Percentiles rank a stretch among this genome's conserved stretches.
Evolutionary conservation across 176 grass and related monocot genomes (phyloP).

Genomic region (Oryza glaberrima): DNA sequence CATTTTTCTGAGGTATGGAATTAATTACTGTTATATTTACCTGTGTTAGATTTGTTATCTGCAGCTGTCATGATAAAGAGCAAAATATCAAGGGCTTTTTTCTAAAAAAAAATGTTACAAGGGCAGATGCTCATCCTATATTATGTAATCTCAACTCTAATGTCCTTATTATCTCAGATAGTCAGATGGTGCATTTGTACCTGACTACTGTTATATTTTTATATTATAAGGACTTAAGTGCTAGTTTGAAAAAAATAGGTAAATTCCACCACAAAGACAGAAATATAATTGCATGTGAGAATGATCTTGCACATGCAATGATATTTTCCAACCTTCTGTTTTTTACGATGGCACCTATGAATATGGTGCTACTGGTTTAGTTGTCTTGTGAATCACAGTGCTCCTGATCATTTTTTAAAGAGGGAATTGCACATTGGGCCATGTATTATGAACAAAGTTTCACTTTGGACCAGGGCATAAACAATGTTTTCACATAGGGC

Average conservation of each 20-base stretch:
- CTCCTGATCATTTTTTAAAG: background rate
- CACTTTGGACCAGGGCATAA: too few species aligned
- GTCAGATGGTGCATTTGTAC: background rate
- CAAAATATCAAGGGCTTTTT: background rate
- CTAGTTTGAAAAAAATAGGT: background rate
- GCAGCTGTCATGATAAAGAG: constrained; percentile 2
- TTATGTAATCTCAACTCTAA: constrained; percentile 8
- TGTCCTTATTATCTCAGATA: background rate
- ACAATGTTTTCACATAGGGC: too few species aligned
- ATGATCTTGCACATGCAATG: background rate
- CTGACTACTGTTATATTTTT: constrained; percentile 1
- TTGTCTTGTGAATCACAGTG: background rate
- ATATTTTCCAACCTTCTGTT: background rate
- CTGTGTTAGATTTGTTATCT: constrained; percentile 26
- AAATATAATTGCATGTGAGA: background rate
- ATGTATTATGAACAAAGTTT: too few species aligned
- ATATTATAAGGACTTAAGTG: background rate
- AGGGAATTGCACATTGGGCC: too few species aligned
- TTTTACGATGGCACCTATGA: background rate
- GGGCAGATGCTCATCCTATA: background rate
- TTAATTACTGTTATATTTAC: constrained; percentile 13
- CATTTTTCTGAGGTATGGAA: constrained; percentile 82
- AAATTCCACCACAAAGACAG: background rate
- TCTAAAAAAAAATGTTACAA: background rate
- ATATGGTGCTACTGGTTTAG: background rate